Evolutionary conservation across 1,284 basidiomycete species (phyloP), one percentile per base, ranked within the genome.

Genomic region (Polyporus tsugae): DNA sequence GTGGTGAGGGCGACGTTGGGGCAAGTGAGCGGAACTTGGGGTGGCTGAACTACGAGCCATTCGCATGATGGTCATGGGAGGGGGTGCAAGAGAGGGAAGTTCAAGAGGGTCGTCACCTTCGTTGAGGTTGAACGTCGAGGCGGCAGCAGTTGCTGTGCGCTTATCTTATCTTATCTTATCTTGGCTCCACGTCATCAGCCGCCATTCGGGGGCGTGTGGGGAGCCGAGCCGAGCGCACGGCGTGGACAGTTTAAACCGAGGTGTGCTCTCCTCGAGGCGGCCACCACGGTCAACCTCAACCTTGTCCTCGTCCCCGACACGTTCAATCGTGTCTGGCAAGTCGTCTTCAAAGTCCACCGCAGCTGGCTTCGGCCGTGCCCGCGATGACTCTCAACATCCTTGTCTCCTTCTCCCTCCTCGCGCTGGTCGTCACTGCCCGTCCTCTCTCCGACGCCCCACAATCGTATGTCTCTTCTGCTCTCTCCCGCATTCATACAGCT

Each of bases 371-470:
- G 67, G 67, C 69, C 41, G n/a, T 58, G 55, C 39, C 57, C 62
- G 67, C 69, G 42, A 86, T 86, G 84, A 78, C 82, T 39, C 75
- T 83, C 53, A 78, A 78, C 65, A 74, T 85, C 49, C 77, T 86
- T 63, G 80, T 79, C 62, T 85, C 79, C 22, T 76, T 83, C 66
- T 81, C 81, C 52, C 75, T 85, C 39, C 77, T 85, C 71, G 83
- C 80, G 77, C 81, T 86, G 76, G 82, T 84, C 77, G 84, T 83
- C 69, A 79, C 82, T 63, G 77, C 84, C 73, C 82, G 79, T 68
- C 84, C 84, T 53, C 70, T 84, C 60, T 68, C 74, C 59, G 67
- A 77, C 65, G 67, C 69, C n/a, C 68, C 72, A 38, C 73, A 78
- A 61, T 67, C 75, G 76, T 76, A 69, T 63, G 76, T 74, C 36